phyloP scores from a whole-genome alignment of 2,329 filamentous ascomycete species.

The Diplodia sapinea region DNA sequence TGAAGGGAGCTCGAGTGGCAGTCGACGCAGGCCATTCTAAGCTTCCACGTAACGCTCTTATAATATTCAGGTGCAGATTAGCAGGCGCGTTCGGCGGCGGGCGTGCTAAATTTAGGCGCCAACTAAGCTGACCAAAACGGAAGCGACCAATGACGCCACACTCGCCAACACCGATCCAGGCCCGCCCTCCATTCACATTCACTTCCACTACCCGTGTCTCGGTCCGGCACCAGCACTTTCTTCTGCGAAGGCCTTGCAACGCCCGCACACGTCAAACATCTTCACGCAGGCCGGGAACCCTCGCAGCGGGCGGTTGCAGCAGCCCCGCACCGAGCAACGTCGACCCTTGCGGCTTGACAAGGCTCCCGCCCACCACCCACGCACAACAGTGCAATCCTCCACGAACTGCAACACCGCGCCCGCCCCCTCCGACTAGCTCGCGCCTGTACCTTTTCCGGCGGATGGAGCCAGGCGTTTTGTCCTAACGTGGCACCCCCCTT shows the following conservation, averaged over 20 bases:
- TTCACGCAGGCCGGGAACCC: not conserved
- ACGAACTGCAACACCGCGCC: conserved; percentile 17
- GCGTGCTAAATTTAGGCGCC: conserved; percentile 2
- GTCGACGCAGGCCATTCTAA: conserved; percentile 2
- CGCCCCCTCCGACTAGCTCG: conserved; percentile 44
- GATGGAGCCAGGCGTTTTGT: conserved; percentile 6
- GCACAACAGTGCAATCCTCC: not conserved
- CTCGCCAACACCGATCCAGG: not conserved
- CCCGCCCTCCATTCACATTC: not conserved
- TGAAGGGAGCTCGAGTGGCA: not conserved
- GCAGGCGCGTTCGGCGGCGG: not conserved
- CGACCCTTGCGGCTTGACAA: not conserved
- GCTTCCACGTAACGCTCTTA: conserved; percentile 18
- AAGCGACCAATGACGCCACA: not conserved
- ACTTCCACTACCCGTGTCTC: not conserved
- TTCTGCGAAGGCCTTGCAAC: not conserved
- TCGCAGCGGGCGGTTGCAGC: conserved; percentile 4
- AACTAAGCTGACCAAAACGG: conserved; percentile 1
- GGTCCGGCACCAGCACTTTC: conserved; percentile 1
- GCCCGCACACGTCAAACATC: not conserved
- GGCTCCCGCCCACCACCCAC: not conserved
- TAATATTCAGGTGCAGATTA: not conserved
- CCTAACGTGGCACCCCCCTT: not conserved
- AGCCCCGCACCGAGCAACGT: not conserved
- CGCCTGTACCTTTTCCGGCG: conserved; percentile 29